Evolutionary conservation across 495 filamentous ascomycete species (phyloP).

Genomic region (Penicillium turbatum): DNA sequence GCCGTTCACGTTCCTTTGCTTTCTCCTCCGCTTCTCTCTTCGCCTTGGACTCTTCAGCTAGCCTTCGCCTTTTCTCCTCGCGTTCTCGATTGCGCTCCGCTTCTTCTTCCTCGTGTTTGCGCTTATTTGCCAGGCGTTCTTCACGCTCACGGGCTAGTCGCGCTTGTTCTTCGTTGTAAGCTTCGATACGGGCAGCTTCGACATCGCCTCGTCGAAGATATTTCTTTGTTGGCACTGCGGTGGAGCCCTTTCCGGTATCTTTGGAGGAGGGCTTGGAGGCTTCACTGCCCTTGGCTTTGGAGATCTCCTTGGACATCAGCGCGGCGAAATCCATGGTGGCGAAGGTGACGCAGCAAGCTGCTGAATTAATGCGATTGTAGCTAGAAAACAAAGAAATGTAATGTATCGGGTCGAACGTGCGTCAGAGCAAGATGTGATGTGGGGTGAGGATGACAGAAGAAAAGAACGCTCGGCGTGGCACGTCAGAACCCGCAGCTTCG

Average conservation of each 20-base stretch:
- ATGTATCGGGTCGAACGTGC: neutral
- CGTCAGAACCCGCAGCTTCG: slow-evolving; percentile 13
- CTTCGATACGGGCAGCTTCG: slow-evolving; percentile 75
- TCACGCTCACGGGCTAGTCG: slow-evolving; percentile 63
- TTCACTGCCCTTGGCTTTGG: slow-evolving; percentile 59
- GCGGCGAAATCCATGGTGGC: slow-evolving; percentile 86
- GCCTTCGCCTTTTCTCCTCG: slow-evolving; percentile 71
- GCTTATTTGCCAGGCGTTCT: slow-evolving; percentile 65
- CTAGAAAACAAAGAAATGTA: neutral
- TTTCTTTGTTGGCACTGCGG: slow-evolving; percentile 56
- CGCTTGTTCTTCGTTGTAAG: slow-evolving; percentile 77
- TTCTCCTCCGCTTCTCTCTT: slow-evolving; percentile 68
- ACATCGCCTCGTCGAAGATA: slow-evolving; percentile 82
- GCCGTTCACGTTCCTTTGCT: slow-evolving; percentile 48
- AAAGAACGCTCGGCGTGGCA: slow-evolving; percentile 16
- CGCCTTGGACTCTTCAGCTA: slow-evolving; percentile 73
- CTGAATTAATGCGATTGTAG: neutral
- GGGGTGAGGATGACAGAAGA: slow-evolving; percentile 6
- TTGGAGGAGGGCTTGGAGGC: slow-evolving; percentile 24
- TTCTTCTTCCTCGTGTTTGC: slow-evolving; percentile 87
- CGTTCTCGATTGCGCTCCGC: slow-evolving; percentile 59
- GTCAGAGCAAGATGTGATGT: neutral
- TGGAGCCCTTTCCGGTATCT: slow-evolving; percentile 18
- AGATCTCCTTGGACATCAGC: slow-evolving; percentile 85
- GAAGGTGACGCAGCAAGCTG: neutral